Percentiles rank a stretch among this genome's conserved stretches.
Evolutionary conservation across 805 yeast genomes (phyloP).

Genomic region (Kodamaea neixiangensis): DNA sequence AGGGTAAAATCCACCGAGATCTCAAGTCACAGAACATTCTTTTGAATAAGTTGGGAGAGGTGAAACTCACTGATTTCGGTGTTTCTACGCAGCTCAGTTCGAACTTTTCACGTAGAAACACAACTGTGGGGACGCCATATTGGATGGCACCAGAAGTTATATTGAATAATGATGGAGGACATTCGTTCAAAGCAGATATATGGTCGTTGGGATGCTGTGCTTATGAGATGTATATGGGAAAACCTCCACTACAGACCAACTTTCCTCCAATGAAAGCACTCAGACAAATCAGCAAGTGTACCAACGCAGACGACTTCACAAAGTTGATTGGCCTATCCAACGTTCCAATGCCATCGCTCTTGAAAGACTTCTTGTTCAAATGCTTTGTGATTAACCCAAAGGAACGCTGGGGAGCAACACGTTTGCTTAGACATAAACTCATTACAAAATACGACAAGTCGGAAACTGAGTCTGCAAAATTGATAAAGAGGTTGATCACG

Average conservation of each 20-base stretch:
- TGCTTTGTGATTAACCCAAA: conserved; percentile 39
- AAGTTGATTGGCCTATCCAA: conserved; percentile 27
- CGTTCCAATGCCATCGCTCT: conserved; percentile 22
- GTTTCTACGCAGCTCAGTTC: conserved; percentile 46
- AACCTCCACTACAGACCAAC: conserved; percentile 60
- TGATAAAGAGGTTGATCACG: conserved; percentile 33
- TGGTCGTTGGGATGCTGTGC: conserved; percentile 84
- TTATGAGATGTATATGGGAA: conserved; percentile 69
- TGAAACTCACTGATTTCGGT: conserved; percentile 48
- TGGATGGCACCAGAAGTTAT: conserved; percentile 70
- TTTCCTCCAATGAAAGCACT: conserved; percentile 47
- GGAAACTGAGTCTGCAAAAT: conserved; percentile 14
- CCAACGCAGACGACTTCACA: conserved; percentile 30
- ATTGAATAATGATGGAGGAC: conserved; percentile 58
- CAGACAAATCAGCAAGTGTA: conserved; percentile 37
- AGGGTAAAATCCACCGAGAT: conserved; percentile 73
- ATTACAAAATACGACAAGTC: conserved; percentile 22
- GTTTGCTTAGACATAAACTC: conserved; percentile 36
- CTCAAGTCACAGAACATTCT: conserved; percentile 45
- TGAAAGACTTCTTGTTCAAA: conserved; percentile 33
- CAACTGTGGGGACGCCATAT: conserved; percentile 58
- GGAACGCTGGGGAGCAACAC: conserved; percentile 32
- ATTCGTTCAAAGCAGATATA: conserved; percentile 61
- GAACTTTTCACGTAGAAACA: conserved; percentile 44
- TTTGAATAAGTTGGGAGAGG: conserved; percentile 37